Evolutionary conservation across 495 filamentous ascomycete genomes (phyloP), one percentile per base, ranked within the genome.

Genomic region (Hyaloscypha finlandica): DNA sequence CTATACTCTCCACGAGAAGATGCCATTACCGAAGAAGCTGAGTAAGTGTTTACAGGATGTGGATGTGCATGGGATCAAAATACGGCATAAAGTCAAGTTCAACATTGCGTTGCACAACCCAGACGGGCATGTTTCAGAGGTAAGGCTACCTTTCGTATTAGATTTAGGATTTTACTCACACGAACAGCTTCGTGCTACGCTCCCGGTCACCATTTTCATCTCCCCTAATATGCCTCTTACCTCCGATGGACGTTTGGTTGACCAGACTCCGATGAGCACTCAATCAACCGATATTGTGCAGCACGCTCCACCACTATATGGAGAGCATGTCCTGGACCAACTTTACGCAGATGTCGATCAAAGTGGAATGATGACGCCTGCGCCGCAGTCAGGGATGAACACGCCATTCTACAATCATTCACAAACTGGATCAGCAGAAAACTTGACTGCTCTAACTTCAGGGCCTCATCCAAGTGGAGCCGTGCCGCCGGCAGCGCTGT

Each of bases 71-170:
- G 89, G 90, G 16, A 95, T 99, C 77, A 94, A 92, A 74, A 83
- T 97, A 22, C 81, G 90, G 54, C 95, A 99, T 75, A 94, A 92
- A 78, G 80, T 97, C 58, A 90, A 89, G 77, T 85, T 97, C 73
- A 89, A 90, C 62, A 87, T 99, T 64, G 90, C 93, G 67, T 82
- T 99, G 35, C 88, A 92, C 69, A 97, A 98, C 70, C 94, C 95
- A 0, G 95, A 99, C 77, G 93, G 92, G 0, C 95, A 97, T 75
- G 82, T 92, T 53, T 97, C 93, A 59, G 93, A 97, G 81, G 88
- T 91, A 79, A 68, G 83, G 45, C 64, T 19, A 12, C 16, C 2
- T 48, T 48, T 19, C 42, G 42, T 48, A 14, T 14, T 48, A 52
- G 32, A 39, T n/a, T 35, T 4, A 6, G 16, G 9, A 6, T 19